Evolutionary conservation across 148 eudicot species (phyloP).

Genomic region (Nepenthes mirabilis): DNA sequence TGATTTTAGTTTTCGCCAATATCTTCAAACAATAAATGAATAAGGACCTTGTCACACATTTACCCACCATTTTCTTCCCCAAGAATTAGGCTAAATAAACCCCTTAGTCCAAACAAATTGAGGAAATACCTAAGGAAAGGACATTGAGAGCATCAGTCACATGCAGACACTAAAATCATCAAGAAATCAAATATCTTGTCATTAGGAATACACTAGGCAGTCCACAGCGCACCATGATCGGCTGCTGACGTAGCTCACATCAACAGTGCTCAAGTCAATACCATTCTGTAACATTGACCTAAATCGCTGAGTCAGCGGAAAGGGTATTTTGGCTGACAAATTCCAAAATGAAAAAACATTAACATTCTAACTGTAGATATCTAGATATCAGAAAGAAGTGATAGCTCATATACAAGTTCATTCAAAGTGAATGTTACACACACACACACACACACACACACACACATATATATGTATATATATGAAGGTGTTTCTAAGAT

Average conservation of each 20-base stretch:
- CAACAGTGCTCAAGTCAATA: conserved; percentile 91
- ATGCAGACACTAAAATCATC: conserved; percentile 3
- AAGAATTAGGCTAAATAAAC: conserved; percentile 85
- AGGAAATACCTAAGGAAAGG: conserved; percentile 72
- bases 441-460: not conserved
- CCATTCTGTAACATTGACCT: conserved; percentile 96
- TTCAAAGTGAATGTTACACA: not conserved
- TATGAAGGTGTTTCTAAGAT: not conserved
- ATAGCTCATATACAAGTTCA: not conserved
- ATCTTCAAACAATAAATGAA: not conserved
- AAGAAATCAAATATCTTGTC: not conserved
- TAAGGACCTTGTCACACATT: not conserved
- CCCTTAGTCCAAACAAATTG: conserved; percentile 89
- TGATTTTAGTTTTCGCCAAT: not conserved
- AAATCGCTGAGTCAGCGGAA: conserved; percentile 95
- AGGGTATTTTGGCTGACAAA: conserved; percentile 83
- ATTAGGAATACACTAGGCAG: not conserved
- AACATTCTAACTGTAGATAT: not conserved
- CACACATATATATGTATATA: not conserved
- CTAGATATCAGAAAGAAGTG: not conserved
- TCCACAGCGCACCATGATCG: conserved; percentile 69
- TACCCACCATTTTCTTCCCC: conserved; percentile 92
- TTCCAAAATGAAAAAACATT: not conserved
- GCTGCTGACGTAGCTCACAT: conserved; percentile 98
- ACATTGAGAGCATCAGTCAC: conserved; percentile 5